Base-by-base conservation (phyloP, 1,284 basidiomycete genomes). In the Fomitopsis pinicola region DNA sequence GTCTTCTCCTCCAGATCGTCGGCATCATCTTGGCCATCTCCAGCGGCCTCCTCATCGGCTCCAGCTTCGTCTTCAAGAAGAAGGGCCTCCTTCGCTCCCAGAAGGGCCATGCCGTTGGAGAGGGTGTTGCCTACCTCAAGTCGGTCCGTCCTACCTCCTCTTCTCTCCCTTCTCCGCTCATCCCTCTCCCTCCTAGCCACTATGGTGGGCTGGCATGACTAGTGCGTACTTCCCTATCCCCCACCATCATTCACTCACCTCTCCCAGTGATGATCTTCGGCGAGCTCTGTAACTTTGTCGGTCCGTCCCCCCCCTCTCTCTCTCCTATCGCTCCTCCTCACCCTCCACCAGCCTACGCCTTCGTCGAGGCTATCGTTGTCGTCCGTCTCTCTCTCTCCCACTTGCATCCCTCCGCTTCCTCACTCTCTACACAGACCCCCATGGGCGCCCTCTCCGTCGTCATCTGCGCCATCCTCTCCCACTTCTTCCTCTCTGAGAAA, bases 51-150 rank as follows among this genome's bases (percentile, higher is more conserved):
- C 87, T 99, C 67, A 98, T 98, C 68, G 97, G 97, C 6, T 83
- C 88, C n/a, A 91, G 89, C 69, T 96, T 94, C 75, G 93, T 94
- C 17, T 86, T 99, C 81, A 99, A 99, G 85, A 99, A 98, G 83
- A 97, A 93, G 72, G 94, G 94, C 15, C 78, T 95, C 26, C 74
- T 91, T 59, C 80, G 85, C 71, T 85, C 87, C 68, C 88, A 91
- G 77, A 81, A 84, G 67, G 86, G 82, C 69, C 80, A 79, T 78
- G 78, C 78, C 12, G 89, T 93, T 0, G 97, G 97, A 54, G 95
- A 98, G 72, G 96, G 96, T 53, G 94, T 97, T 63, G 93, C 85
- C 12, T 99, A 99, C 77, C 86, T 99, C 73, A 97, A 96, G 77
- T 91, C 87, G 75, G 89, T 91, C 71, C 72, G 89, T 81, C 22